phyloP scores from a whole-genome alignment of 306 rosid species.

The Castanea mollissima region DNA sequence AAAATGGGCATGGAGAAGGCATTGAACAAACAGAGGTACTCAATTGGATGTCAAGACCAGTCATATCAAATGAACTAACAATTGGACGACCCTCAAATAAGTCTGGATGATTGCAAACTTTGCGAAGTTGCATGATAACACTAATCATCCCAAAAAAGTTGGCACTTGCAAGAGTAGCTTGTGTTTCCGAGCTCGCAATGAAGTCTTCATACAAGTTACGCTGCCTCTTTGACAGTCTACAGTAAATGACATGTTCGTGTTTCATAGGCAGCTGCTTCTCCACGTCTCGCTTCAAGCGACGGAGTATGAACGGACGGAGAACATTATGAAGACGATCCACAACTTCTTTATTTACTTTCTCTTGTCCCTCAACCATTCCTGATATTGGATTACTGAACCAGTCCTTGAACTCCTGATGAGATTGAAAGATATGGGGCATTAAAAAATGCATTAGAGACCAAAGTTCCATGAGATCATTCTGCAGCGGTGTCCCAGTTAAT shows the following conservation, averaged over 20 bases:
- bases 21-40: slow-evolving; percentile 81
- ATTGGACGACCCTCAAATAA: slow-evolving; percentile 99
- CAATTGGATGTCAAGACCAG: slow-evolving; percentile 68
- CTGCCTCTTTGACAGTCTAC: slow-evolving; percentile 95
- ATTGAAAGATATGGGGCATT: slow-evolving; percentile 98
- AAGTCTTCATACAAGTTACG: slow-evolving; percentile 94
- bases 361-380: slow-evolving; percentile 99
- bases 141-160: slow-evolving; percentile 98
- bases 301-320: slow-evolving; percentile 94
- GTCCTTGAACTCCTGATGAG: slow-evolving; percentile 98
- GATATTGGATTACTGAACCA: slow-evolving; percentile 99
- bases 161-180: slow-evolving; percentile 90
- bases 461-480: slow-evolving; percentile 98
- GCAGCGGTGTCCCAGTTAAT: slow-evolving; percentile 94
- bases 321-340: slow-evolving; percentile 98
- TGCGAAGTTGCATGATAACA: slow-evolving; percentile 96
- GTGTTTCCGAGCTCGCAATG: slow-evolving; percentile 95
- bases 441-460: slow-evolving; percentile 99
- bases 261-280: slow-evolving; percentile 98
- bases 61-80: slow-evolving; percentile 91
- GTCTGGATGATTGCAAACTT: slow-evolving; percentile 99
- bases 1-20: slow-evolving; percentile 56
- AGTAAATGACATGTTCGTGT: slow-evolving; percentile 85
- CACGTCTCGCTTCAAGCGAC: slow-evolving; percentile 91
- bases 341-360: slow-evolving; percentile 94